Conservation (phyloP, 305 asterid species). For the Solanum hybrid region DNA sequence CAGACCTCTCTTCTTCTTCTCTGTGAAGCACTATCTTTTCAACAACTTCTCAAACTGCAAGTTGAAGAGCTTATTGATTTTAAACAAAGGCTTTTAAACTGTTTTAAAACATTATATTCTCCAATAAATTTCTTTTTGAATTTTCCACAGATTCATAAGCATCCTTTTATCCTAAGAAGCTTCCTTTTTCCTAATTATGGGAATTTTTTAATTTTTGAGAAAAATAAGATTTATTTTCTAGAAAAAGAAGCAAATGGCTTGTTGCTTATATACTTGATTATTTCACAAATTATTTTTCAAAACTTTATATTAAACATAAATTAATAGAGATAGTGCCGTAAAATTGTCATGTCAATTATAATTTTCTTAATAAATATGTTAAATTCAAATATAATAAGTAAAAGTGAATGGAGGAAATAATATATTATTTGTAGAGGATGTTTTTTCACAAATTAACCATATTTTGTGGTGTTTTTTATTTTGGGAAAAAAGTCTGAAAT, state of each 20-base stretch:
- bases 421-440: too few relatives aligned
- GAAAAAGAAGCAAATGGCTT: background rate
- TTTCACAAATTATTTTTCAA: background rate
- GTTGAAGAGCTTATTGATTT: background rate
- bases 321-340: background rate
- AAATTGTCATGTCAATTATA: too few relatives aligned
- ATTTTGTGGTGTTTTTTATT: background rate
- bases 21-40: background rate
- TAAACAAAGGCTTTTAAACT: background rate
- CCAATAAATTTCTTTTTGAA: background rate
- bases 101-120: background rate
- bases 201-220: background rate
- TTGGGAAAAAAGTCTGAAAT: too few relatives aligned
- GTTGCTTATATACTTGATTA: background rate
- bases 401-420: background rate
- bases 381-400: background rate
- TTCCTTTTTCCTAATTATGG: background rate
- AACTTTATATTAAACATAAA: too few relatives aligned
- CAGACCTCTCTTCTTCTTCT: conserved; percentile 2
- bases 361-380: background rate
- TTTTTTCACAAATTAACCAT: too few relatives aligned
- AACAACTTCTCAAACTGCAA: background rate
- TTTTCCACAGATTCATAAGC: background rate
- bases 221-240: background rate
- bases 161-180: background rate